A percentile compares a stretch with the other conserved stretches of the same genome.
Evolutionary conservation across 495 filamentous ascomycete species (phyloP).

Genomic region (Podospora bellae-mahoneyi): DNA sequence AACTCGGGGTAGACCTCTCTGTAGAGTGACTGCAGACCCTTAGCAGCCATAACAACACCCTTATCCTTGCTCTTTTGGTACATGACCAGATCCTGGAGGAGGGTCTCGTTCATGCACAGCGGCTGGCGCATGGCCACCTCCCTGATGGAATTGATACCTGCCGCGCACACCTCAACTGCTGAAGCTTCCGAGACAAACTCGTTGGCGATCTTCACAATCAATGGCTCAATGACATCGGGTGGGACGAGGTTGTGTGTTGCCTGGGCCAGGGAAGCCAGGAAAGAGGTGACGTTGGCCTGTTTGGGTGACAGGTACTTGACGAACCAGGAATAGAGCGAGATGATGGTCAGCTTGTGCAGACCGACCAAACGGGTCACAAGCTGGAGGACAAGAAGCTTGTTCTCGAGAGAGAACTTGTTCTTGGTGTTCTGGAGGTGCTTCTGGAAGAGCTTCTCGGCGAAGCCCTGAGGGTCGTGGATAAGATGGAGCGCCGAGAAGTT

Average conservation of each 20-base stretch:
- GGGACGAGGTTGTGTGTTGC: slow-evolving; percentile 87
- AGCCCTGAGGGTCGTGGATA: slow-evolving; percentile 91
- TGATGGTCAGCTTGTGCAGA: slow-evolving; percentile 73
- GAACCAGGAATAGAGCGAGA: slow-evolving; percentile 69
- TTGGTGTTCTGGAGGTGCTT: slow-evolving; percentile 87
- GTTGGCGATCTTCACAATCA: slow-evolving; percentile 93
- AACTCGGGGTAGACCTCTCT: slow-evolving; percentile 85
- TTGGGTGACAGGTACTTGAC: slow-evolving; percentile 87
- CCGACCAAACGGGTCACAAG: slow-evolving; percentile 88
- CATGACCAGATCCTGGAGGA: slow-evolving; percentile 94
- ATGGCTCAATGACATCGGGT: slow-evolving; percentile 86
- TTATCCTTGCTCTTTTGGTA: slow-evolving; percentile 98
- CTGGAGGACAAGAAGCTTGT: slow-evolving; percentile 82
- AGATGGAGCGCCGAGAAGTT: slow-evolving; percentile 97
- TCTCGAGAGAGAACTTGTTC: slow-evolving; percentile 83
- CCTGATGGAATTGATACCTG: slow-evolving; percentile 90
- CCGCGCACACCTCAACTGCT: slow-evolving; percentile 83
- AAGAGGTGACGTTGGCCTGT: slow-evolving; percentile 89
- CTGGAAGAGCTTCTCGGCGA: slow-evolving; percentile 83
- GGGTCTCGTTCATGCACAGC: slow-evolving; percentile 88
- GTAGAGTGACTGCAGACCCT: slow-evolving; percentile 84
- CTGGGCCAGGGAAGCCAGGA: slow-evolving; percentile 89
- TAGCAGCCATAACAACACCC: slow-evolving; percentile 94
- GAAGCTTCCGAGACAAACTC: slow-evolving; percentile 97
- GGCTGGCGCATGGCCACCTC: slow-evolving; percentile 92